Base-by-base conservation (phyloP, 768 basidiomycete species). In the Amylocystis lapponica region DNA sequence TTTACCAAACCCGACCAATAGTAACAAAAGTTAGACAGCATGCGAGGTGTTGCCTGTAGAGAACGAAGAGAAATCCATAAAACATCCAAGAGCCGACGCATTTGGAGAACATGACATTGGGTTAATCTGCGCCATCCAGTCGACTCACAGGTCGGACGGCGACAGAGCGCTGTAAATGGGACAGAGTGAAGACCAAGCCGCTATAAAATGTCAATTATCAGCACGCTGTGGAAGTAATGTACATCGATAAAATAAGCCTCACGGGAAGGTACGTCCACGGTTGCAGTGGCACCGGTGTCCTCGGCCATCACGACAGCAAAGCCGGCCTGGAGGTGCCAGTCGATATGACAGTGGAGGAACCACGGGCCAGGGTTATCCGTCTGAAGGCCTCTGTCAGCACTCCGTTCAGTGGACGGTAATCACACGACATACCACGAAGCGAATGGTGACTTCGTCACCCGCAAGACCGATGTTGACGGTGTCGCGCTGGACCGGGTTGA, bases 331-430 rank as follows among this genome's bases (percentile, higher is more conserved):
- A 91, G 66, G 61, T 92, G 87, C 85, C 86, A 91, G 58, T 88
- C 84, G 49, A 86, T 83, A 59, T 87, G 85, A 58, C 80, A 90
- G 61, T 87, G 86, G 53, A 89, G 73, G 51, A 90, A 61, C 85
- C 89, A 92, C 7, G 76, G 80, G 10, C 94, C 94, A 0, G 94
- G 93, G 60, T 97, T 97, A 59, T 97, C 86, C 0, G 89, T 60
- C 51, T 56, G 17, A 7, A 5, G 3, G 16, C 6, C 11, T 22
- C 23, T 23, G 13, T 40, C 6, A 38, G 31, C 30, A 5, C 19
- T 13, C 22, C 16, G n/a, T 3, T 27, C 2, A 5, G n/a, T 16
- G 21, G 0, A 19, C 16, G 13, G 12, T 6, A 14, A 26, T 7
- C n/a, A 25, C 3, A 7, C 35, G 16, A 40, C 49, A 30, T 29